Percentiles rank a stretch among this genome's conserved stretches.
Evolutionary conservation across 768 basidiomycete species (phyloP).

Genomic region (Amanita polypyramis): DNA sequence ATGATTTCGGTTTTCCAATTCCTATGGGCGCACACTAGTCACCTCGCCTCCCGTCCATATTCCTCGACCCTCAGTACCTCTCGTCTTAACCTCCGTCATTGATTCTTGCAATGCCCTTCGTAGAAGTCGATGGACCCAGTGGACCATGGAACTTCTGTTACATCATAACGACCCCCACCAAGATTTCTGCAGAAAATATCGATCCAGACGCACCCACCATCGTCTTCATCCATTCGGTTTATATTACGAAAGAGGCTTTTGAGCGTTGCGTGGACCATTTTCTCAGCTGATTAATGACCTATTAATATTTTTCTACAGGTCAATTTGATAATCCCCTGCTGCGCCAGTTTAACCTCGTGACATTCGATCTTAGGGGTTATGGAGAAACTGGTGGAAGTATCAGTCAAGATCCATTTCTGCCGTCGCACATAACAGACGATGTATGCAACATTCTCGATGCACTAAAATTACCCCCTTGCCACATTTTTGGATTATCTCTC

Average conservation of each 20-base stretch:
- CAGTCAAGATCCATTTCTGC: slow-evolving; percentile 16
- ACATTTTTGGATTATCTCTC: slow-evolving; percentile 26
- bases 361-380: slow-evolving; percentile 23
- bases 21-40: too few relatives aligned
- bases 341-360: slow-evolving; percentile 28
- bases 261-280: slow-evolving; percentile 19
- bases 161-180: slow-evolving; percentile 26
- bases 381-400: slow-evolving; percentile 22
- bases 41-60: too few relatives aligned
- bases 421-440: slow-evolving; percentile 21
- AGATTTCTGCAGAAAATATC: slow-evolving; percentile 18
- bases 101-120: slow-evolving; percentile 18
- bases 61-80: not conserved
- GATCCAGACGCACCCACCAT: slow-evolving; percentile 24
- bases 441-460: slow-evolving; percentile 23
- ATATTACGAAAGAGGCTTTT: slow-evolving; percentile 22
- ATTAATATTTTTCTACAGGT: slow-evolving; percentile 11
- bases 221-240: slow-evolving; percentile 27
- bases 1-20: too few relatives aligned
- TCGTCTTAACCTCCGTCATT: too few relatives aligned
- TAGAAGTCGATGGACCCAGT: slow-evolving; percentile 19
- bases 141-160: slow-evolving; percentile 23
- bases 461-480: slow-evolving; percentile 21
- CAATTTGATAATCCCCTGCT: slow-evolving; percentile 26
- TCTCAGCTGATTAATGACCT: not conserved